phyloP scores from a whole-genome alignment of 345 rosid species.

The Salix exigua region DNA sequence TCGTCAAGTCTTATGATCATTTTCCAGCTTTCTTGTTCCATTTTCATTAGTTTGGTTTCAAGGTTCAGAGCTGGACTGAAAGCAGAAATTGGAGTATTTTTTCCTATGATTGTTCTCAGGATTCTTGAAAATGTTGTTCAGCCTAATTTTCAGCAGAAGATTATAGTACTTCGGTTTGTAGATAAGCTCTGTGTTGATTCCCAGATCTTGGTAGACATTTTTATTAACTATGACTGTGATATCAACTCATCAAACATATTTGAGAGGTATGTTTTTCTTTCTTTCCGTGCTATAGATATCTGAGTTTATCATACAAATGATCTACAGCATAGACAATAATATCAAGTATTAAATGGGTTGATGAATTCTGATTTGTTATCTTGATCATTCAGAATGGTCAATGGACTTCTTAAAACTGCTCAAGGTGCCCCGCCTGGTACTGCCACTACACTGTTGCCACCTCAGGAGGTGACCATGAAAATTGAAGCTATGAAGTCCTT shows the following conservation, averaged over 20 bases:
- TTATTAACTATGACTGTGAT: slow-evolving; percentile 98
- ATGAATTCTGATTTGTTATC: slow-evolving; percentile 7
- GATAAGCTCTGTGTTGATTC: slow-evolving; percentile 97
- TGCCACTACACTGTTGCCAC: slow-evolving; percentile 74
- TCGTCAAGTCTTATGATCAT: slow-evolving; percentile 93
- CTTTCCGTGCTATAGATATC: neutral
- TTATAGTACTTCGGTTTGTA: slow-evolving; percentile 93
- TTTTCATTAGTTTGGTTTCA: slow-evolving; percentile 92
- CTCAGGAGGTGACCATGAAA: slow-evolving; percentile 89
- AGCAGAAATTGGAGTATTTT: slow-evolving; percentile 99
- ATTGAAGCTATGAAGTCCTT: slow-evolving; percentile 98
- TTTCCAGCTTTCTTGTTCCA: slow-evolving; percentile 99
- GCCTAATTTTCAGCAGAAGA: slow-evolving; percentile 98
- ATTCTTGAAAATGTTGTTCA: slow-evolving; percentile 95
- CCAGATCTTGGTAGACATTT: slow-evolving; percentile 94
- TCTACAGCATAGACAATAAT: neutral
- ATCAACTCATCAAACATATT: slow-evolving; percentile 96
- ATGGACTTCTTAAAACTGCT: slow-evolving; percentile 99
- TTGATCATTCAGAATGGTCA: slow-evolving; percentile 76
- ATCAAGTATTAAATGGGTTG: neutral
- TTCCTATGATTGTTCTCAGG: slow-evolving; percentile 97
- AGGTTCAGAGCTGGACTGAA: slow-evolving; percentile 97
- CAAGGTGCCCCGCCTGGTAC: slow-evolving; percentile 94
- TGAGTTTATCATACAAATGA: neutral
- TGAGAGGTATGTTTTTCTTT: slow-evolving; percentile 66